phyloP scores from a whole-genome alignment of 176 grass and related monocot species.

The Avena insularis region DNA sequence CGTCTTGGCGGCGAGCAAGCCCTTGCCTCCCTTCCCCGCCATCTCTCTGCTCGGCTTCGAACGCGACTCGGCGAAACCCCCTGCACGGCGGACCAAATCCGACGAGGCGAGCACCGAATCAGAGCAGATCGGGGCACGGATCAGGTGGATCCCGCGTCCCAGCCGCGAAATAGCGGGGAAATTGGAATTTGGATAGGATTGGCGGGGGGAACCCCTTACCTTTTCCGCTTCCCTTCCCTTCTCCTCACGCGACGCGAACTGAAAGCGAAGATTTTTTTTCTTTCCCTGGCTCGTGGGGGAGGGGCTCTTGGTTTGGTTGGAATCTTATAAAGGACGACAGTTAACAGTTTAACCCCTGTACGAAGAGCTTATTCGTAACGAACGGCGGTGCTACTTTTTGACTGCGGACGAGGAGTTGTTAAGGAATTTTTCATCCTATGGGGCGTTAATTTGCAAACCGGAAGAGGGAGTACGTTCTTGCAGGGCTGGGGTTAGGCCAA shows the following conservation, averaged over 20 bases:
- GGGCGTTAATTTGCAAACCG: background rate
- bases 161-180: background rate
- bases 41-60: constrained; percentile 41
- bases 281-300: too few relatives aligned
- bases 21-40: constrained; percentile 74
- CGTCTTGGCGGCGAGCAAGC: constrained; percentile 68
- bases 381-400: too few relatives aligned
- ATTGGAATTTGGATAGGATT: constrained; percentile 39
- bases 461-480: background rate
- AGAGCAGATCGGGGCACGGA: constrained; percentile 39
- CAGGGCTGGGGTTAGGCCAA: background rate
- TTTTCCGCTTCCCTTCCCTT: constrained; percentile 34
- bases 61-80: background rate
- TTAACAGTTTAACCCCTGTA: rapidly evolving
- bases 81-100: constrained; percentile 38
- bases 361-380: rapidly evolving
- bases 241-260: constrained; percentile 20
- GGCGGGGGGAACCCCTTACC: constrained; percentile 36
- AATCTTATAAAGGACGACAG: background rate
- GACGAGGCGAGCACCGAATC: constrained; percentile 22
- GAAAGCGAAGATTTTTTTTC: constrained; percentile 36
- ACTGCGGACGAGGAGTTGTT: background rate
- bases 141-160: constrained; percentile 39
- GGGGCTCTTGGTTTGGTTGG: background rate
- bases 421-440: rapidly evolving